These are phyloP conservation scores for Sclerotinia spermophila DNA, from an alignment of 2,329 filamentous ascomycete genomes.

Conservation along the genomic window DNA sequence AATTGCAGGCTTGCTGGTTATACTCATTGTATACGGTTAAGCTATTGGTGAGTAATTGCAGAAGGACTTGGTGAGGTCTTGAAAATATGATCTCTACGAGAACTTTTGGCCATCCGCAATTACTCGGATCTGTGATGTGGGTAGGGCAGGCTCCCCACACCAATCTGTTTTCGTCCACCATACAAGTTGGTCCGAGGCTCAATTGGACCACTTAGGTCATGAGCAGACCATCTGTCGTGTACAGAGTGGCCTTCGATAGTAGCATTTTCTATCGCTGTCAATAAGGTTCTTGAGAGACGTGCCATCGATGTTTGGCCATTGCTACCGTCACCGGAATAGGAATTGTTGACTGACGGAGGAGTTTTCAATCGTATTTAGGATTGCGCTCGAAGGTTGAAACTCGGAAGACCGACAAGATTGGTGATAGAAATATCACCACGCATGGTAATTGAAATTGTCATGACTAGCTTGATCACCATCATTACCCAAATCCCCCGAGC, in stretches of 20 bases:
- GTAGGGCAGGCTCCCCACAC: background rate
- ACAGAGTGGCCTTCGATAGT: background rate
- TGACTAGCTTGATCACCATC: background rate
- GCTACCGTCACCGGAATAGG: background rate
- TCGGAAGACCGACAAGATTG: background rate
- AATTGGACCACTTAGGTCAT: background rate
- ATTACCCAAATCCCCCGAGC: background rate
- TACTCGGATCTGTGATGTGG: background rate
- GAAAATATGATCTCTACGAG: no score
- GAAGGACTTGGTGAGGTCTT: no score
- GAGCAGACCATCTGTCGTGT: no score
- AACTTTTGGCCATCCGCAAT: background rate
- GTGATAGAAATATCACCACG: background rate
- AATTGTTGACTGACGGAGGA: background rate
- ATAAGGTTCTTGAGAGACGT: background rate
- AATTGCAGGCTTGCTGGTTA: background rate
- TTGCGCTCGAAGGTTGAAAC: background rate
- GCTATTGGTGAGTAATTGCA: no score
- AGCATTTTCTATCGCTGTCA: slow-evolving; percentile 1
- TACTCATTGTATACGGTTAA: background rate
- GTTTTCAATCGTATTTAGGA: background rate
- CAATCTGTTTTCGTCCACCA: background rate
- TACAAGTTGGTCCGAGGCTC: background rate
- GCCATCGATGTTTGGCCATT: background rate
- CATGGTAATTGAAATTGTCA: background rate